Percentiles rank a stretch among this genome's conserved stretches.
Evolutionary conservation across 78 protist genomes (phyloP).

Genomic region (Trichosphaerium sp.): DNA sequence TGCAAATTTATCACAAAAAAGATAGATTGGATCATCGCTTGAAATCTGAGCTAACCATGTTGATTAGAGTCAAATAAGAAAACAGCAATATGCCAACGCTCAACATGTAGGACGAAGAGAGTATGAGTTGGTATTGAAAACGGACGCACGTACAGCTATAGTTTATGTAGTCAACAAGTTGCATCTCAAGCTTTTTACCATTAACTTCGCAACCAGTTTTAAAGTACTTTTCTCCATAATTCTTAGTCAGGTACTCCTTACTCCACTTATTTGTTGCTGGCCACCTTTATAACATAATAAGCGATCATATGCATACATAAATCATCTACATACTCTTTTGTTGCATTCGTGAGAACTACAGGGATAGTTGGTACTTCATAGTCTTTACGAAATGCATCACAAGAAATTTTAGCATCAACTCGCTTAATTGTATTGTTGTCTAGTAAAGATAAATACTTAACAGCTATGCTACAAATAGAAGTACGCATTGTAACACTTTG

Average conservation of each 20-base stretch:
- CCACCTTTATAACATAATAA: no score
- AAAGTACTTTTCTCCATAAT: no score
- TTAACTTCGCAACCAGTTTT: no score
- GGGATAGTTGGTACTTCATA: slow-evolving; percentile 38
- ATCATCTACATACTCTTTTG: no score
- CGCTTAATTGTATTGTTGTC: slow-evolving; percentile 37
- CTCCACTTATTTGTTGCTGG: slow-evolving; percentile 29
- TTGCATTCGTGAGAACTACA: no score
- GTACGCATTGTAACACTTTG: no score
- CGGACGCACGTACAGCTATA: slow-evolving; percentile 14
- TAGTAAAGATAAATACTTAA: no score
- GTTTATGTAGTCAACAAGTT: slow-evolving; percentile 18
- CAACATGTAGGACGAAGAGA: background rate
- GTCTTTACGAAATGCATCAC: slow-evolving; percentile 7
- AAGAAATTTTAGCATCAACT: slow-evolving; percentile 16
- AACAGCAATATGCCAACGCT: no score
- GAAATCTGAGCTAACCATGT: background rate
- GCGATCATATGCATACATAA: no score
- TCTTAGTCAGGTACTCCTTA: slow-evolving; percentile 15
- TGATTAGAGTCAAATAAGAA: no score
- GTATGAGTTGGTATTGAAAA: background rate
- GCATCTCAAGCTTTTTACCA: slow-evolving; percentile 12
- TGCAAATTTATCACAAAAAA: slow-evolving; percentile 54
- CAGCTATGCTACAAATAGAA: no score
- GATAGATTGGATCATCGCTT: slow-evolving; percentile 53